Evolutionary conservation across 208 protist species (phyloP), one percentile per base, ranked within the genome.

Genomic region (Leishmania turanica): DNA sequence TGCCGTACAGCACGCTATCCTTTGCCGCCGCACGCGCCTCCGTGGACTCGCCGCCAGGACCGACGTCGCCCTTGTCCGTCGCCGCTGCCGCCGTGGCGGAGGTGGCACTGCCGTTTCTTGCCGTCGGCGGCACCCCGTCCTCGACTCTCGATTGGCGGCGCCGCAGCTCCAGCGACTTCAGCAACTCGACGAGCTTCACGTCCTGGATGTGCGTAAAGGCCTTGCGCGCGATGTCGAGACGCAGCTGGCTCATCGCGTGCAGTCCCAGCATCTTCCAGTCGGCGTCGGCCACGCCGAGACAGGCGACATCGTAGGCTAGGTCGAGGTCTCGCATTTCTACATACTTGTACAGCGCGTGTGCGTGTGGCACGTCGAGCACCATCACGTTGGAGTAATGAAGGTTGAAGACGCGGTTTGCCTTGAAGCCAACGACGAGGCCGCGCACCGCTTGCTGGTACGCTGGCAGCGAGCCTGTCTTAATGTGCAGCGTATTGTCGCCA

Each of bases 341-440:
- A 83, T 99, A 99, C 56, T 91, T 95, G 86, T 98, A 97, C 21
- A 98, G 85, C 31, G 94, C 88, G 83, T 93, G 88, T 6, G 95
- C 92, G 85, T 99, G 98, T 21, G 98, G 98, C 19, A 99, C 96
- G 64, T 99, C 98, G 13, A 99, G 80, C 42, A 93, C 89, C 72
- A 96, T 90, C 88, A 99, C 95, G 53, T 83, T 80, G 45, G 91
- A 79, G 51, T 83, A 82, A 74, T 98, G 90, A 17, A 99, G 86
- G 81, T 97, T 98, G 82, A 98, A 99, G 49, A 99, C 89, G 71
- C 91, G 96, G 82, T 96, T 98, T 1, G 96, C 98, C 79, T 97
- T 98, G 88, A 99, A 99, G 71, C 98, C 98, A 24, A 99, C 95
- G 31, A 99, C 98, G 79, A 97, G 88, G 34, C 98, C 99, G 37